Base-by-base conservation (phyloP, 305 asterid genomes). In the Salvia sclarea region DNA sequence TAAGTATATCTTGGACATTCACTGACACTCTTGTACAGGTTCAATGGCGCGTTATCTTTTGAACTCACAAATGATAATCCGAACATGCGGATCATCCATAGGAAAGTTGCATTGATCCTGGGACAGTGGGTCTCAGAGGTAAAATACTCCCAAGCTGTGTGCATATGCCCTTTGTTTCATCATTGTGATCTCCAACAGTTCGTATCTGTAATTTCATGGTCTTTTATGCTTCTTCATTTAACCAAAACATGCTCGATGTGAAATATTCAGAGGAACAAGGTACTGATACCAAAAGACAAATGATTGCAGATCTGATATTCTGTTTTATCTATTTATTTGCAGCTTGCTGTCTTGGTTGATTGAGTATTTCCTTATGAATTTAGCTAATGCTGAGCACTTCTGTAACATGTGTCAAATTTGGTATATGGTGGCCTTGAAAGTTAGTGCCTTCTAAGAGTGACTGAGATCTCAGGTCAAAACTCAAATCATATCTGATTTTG, bases 101-200 rank as follows among this genome's bases (percentile, higher is more conserved):
- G 98, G 76, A 89, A 88, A 85, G 98, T 94, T 80, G 99, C 97
- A 68, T 72, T 94, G 65, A 94, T 94, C 71, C 88, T 94, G 69
- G 99, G 98, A 66, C 99, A 91, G 66, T 94, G 99, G 99, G 96
- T 94, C 81, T 91, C 98, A 11, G 98, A 94, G 96, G 98, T 91
- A 87, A 75, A 43, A 21, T 69, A 16, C 71, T 49, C 54, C 45
- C 41, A 38, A 18, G 35, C 35, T 68, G 50, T 66, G 58, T 73
- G 61, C 14, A 22, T 6, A 20, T 66, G 22, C 69, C 68, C 68
- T 44, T 60, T 43, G 18, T 4, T 30, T 22, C 54, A 33, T 25
- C 22, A 57, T 54, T 61, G 48, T 44, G 37, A 48, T 66, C 59
- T 70, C 24, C 47, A 68, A 52, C 38, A 41, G 58, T 60, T 35